phyloP scores from a whole-genome alignment of 2,329 filamentous ascomycete genomes.

The Aureobasidium leucospermi region DNA sequence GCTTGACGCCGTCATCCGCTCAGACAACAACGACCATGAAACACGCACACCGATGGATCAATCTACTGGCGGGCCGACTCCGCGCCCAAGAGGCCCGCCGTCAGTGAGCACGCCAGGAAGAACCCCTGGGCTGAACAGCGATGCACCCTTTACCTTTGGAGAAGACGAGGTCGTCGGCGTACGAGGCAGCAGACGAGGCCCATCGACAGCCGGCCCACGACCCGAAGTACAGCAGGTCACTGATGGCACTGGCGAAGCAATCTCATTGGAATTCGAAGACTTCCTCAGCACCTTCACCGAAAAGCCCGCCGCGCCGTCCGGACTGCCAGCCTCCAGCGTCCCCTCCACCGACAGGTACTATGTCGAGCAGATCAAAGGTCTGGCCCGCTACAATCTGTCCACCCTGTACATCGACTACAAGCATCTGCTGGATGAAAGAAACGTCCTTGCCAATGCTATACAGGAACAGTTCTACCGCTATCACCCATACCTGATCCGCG shows the following conservation, averaged over 20 bases:
- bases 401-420: slow-evolving; percentile 83
- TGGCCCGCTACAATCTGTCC: slow-evolving; percentile 67
- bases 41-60: slow-evolving; percentile 21
- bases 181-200: slow-evolving; percentile 37
- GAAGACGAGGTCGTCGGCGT: slow-evolving; percentile 56
- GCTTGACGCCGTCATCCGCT: slow-evolving; percentile 43
- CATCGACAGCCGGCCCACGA: slow-evolving; percentile 36
- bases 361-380: slow-evolving; percentile 71
- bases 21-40: slow-evolving; percentile 31
- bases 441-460: slow-evolving; percentile 72
- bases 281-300: slow-evolving; percentile 63
- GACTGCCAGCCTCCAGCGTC: slow-evolving; percentile 53
- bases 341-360: slow-evolving; percentile 76
- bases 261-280: slow-evolving; percentile 69
- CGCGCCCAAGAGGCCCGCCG: slow-evolving; percentile 45
- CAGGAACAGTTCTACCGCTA: slow-evolving; percentile 92
- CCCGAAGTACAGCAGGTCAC: slow-evolving; percentile 63
- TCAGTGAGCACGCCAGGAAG: slow-evolving; percentile 39
- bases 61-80: slow-evolving; percentile 32
- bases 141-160: slow-evolving; percentile 47
- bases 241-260: slow-evolving; percentile 65
- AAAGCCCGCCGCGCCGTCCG: slow-evolving; percentile 12
- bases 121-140: slow-evolving; percentile 40
- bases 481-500: slow-evolving; percentile 80
- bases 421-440: slow-evolving; percentile 49